phyloP scores from a whole-genome alignment of 306 rosid species.

The Malus sieversii region DNA sequence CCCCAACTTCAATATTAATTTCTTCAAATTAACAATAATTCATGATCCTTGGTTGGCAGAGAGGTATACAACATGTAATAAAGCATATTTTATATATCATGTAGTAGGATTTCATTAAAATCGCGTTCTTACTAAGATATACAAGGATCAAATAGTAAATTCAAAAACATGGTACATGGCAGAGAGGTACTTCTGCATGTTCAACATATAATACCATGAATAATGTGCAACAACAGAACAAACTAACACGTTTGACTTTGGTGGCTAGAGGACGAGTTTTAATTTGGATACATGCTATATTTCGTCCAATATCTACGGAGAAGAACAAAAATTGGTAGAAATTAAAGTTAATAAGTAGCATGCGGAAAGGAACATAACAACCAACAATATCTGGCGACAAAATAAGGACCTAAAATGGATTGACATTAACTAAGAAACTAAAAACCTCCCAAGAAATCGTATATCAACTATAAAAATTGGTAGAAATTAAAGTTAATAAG shows the following conservation, averaged over 20 bases:
- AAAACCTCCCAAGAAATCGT: slow-evolving; percentile 1
- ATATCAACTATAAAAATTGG: not conserved
- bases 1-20: not conserved
- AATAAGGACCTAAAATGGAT: not conserved
- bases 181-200: too few species aligned
- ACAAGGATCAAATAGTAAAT: not conserved
- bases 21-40: not conserved
- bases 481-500: too few species aligned
- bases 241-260: not conserved
- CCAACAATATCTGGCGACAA: slow-evolving; percentile 14
- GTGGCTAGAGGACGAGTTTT: not conserved
- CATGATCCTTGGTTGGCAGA: not conserved
- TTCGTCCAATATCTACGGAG: not conserved
- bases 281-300: not conserved
- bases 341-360: not conserved
- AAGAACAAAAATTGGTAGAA: not conserved
- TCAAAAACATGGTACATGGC: not conserved
- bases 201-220: not conserved
- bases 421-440: slow-evolving; percentile 3
- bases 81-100: not conserved
- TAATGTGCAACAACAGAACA: not conserved
- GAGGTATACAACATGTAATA: not conserved
- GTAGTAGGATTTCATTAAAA: not conserved
- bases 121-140: too few species aligned
- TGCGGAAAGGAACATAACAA: slow-evolving; percentile 6